Evolutionary conservation across 768 basidiomycete genomes (phyloP), one percentile per base, ranked within the genome.

Genomic region (Galerina sulciceps): DNA sequence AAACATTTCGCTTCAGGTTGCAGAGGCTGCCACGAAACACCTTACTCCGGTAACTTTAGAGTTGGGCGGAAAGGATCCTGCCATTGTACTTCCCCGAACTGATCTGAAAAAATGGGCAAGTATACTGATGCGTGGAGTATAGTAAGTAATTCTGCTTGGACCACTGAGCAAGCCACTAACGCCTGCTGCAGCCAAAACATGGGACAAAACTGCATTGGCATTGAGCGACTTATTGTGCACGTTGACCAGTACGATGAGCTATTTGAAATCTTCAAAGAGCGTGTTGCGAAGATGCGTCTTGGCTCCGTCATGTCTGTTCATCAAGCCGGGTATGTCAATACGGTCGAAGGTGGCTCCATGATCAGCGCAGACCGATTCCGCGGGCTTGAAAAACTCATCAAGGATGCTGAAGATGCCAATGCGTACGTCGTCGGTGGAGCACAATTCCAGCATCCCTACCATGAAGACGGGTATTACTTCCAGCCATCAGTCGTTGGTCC

Each of bases 201-300:
- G 50, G 96, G 96, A 18, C 96, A 98, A 76, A 98, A 98, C 67
- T 99, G 96, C 72, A 96, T 99, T 66, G 96, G 96, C 36, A 92
- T 96, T 61, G 96, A 99, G 72, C 86, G 95, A 2, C 83, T 99
- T 63, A 84, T 99, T 45, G 93, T 99, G 37, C 94, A 95, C 66
- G 69, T 77, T 0, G 80, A 81, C 0, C 89, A 93, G 66, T 90
- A 95, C 65, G 85, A 94, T 46, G 85, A 87, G 5, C 83, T 99
- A 48, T 83, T 88, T 63, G 76, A 79, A 2, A 80, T 86, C 18
- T 79, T 98, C 65, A 67, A 75, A 18, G 83, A 86, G n/a, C 84
- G 89, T 14, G 83, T 87, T 37, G 71, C 75, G 35, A 86, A 85
- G 64, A 77, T 98, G 49, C 89, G 93, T n/a, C 75, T 86, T 20